Base-by-base conservation (phyloP, 2,329 filamentous ascomycete species). In the Davidsoniella virescens region DNA sequence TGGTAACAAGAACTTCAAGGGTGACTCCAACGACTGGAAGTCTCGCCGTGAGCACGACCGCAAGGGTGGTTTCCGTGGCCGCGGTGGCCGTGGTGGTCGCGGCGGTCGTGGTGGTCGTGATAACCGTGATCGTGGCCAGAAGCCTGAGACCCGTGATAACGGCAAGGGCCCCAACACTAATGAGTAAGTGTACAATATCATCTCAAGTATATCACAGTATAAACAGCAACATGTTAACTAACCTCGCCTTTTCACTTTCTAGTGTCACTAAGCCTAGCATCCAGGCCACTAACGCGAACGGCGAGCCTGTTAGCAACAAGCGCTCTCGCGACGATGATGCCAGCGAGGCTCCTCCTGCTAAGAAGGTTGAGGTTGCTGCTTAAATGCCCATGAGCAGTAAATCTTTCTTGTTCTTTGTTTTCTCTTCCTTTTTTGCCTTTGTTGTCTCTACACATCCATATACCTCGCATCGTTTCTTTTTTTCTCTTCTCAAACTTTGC, bases 21-120 rank as follows among this genome's bases (percentile, higher is more conserved):
- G 64, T 26, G 70, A 76, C 57, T 61, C 67, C 46, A 65, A 76
- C 57, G 72, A 81, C 64, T 82, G 78, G 76, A 81, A 78, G 66
- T 71, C 72, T 63, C 72, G 78, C 56, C 71, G 77, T 18, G 75
- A 80, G 6, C 62, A 78, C 41, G 77, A 81, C 58, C 75, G 75
- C 61, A 74, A 73, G 63, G 69, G 69, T 57, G 78, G 77, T 18
- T 77, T 76, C 65, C 68, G 69, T 51, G 63, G 67, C 49, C 66
- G 69, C 36, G 65, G 68, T 40, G 61, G 66, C 7, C 43, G 45
- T 17, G 65, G 67, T 40, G 64, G 70, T 16, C 63, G 69, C 2
- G 66, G 68, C 33, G 64, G 65, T 41, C 62, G 67, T 43, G 67
- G 66, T 49, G 45, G 45, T n/a, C 45, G 46, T 8, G 38, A 39